Evolutionary conservation across 2,329 filamentous ascomycete species (phyloP), one percentile per base, ranked within the genome.

Genomic region (Sporothrix brunneoviolacea): DNA sequence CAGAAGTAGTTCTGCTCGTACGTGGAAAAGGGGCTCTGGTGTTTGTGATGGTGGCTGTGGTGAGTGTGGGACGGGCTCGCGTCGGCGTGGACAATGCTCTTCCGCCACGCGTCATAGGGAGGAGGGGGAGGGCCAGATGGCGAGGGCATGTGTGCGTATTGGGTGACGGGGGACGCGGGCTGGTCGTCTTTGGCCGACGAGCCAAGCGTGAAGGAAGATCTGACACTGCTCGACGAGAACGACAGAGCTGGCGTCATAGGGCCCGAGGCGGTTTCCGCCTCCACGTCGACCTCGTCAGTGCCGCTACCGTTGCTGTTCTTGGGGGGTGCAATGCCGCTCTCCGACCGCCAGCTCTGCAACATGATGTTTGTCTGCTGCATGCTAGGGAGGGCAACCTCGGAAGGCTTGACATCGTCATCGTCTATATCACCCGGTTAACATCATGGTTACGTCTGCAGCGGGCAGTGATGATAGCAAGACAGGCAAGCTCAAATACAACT

Each of bases 321-420:
- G 32, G 15, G 19, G 43, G 33, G 13, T 10, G 39, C 6, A n/a
- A 12, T 12, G 16, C 35, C 36, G 30, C 52, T 45, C 15, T 50
- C 48, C 8, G 54, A 43, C n/a, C 28, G 51, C 56, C 56, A 58
- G 35, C 36, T 37, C 21, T 51, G 27, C 22, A 58, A 50, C 48
- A 58, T 56, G 16, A 39, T 32, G 30, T 38, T 47, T 4, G 55
- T 57, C 53, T 58, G 56, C 40, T 52, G 35, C 56, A 58, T 58
- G 47, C 51, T 54, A 18, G 56, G 56, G 36, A 58, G 48, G 4
- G 37, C 19, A 2, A 57, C 38, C 15, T 50, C 24, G 12, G 35
- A 18, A 19, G 46, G 51, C 32, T 41, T 33, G 28, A 28, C n/a
- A 24, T 47, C 35, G 10, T 33, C 44, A 7, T 22, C 36, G 28